Evolutionary conservation across 768 basidiomycete species (phyloP).

Genomic region (Rhodosporidiobolus sp.): DNA sequence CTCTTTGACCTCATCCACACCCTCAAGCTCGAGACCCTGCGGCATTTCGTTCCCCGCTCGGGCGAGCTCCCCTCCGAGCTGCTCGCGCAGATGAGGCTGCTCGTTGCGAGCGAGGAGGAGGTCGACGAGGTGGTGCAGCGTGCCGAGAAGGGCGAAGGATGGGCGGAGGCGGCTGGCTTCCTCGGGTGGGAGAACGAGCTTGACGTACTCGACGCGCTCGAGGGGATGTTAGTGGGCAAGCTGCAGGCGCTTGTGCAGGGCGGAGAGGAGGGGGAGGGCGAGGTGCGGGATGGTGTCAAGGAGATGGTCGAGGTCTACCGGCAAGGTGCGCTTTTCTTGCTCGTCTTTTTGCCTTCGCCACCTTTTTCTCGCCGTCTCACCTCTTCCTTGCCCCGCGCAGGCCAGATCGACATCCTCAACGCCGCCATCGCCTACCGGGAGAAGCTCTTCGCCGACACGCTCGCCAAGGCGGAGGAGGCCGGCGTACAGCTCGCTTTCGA

Average conservation of each 20-base stretch:
- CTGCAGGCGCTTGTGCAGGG: slow-evolving; percentile 36
- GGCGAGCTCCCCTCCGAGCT: slow-evolving; percentile 46
- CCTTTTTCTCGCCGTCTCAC: neutral
- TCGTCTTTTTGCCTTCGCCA: neutral
- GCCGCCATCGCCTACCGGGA: slow-evolving; percentile 5
- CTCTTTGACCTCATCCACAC: slow-evolving; percentile 10
- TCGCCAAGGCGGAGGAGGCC: neutral
- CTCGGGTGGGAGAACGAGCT: slow-evolving; percentile 61
- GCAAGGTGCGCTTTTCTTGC: slow-evolving; percentile 7
- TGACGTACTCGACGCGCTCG: slow-evolving; percentile 64
- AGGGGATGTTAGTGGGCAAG: slow-evolving; percentile 59
- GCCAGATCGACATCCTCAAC: slow-evolving; percentile 12
- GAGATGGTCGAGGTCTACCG: slow-evolving; percentile 56
- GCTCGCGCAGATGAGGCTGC: slow-evolving; percentile 47
- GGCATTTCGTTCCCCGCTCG: slow-evolving; percentile 48
- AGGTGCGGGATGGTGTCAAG: slow-evolving; percentile 59
- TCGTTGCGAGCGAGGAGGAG: slow-evolving; percentile 45
- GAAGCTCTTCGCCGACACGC: slow-evolving; percentile 4
- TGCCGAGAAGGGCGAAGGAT: slow-evolving; percentile 43
- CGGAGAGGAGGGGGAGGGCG: neutral
- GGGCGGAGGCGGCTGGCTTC: slow-evolving; percentile 40
- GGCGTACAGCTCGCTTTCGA: slow-evolving; percentile 9
- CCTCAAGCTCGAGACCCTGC: slow-evolving; percentile 61
- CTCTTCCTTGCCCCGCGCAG: neutral
- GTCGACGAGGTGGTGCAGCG: slow-evolving; percentile 33